Base-by-base conservation (phyloP, 2,329 filamentous ascomycete genomes). In the Talaromyces amestolkiae region DNA sequence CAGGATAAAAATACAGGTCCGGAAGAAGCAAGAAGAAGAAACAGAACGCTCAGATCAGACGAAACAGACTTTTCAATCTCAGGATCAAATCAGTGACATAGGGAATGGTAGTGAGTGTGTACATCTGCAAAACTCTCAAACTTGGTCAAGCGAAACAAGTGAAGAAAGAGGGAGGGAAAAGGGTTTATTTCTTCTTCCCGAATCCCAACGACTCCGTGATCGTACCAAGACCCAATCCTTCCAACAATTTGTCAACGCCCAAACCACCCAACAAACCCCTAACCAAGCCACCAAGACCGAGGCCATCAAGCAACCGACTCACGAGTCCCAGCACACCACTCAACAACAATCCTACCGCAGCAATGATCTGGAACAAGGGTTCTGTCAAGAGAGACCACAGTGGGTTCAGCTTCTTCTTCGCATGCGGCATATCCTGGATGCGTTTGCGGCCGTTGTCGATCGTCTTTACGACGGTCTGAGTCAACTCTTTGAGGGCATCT, bases 351-450 rank as follows among this genome's bases (percentile, higher is more conserved):
- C 93, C 93, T 54, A 97, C 93, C 11, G 91, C 93, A 9, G 93
- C 92, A 58, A 97, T 85, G 75, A 97, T 97, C 84, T 97, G 93
- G 85, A 93, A 92, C 24, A 97, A 82, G 11, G 93, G 93, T 83
- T 97, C 92, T 41, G 72, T 74, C 8, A 79, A 73, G 58, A 97
- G 83, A 35, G 83, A 87, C 92, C 93, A 96, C 35, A 97, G 87
- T 11, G 93, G 93, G 81, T 94, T 97, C 67, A 97, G 85, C 82
- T 94, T 89, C 85, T 96, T 94, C 89, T 97, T 96, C 51, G 92
- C 93, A 70, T 96, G 91, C 6, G 93, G 93, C 91, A 97, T 95
- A 74, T 91, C 91, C 73, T 91, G 88, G 67, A 97, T 91, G 83
- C 91, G 91, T 82, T 90, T 91, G 87, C 93, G 95, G 31, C 91